Evolutionary conservation across 306 rosid species (phyloP).

Genomic region (Cicer arietinum): DNA sequence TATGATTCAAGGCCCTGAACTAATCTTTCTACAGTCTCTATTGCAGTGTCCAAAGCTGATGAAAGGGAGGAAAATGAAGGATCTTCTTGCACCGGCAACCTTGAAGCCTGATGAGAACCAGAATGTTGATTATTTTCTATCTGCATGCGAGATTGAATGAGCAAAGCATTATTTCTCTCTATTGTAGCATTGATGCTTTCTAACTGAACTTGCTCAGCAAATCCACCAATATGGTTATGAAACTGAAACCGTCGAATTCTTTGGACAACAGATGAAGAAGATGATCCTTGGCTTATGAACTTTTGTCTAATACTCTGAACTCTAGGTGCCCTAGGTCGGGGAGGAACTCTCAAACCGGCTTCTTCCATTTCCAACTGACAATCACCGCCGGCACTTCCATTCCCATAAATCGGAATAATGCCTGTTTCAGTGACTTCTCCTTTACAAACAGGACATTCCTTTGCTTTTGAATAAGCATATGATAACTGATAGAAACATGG

Average conservation of each 20-base stretch:
- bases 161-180: slow-evolving; percentile 46
- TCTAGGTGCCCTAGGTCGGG: slow-evolving; percentile 75
- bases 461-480: slow-evolving; percentile 55
- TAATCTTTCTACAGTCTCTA: slow-evolving; percentile 67
- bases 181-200: slow-evolving; percentile 40
- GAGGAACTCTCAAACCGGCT: slow-evolving; percentile 63
- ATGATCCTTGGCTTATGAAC: slow-evolving; percentile 52
- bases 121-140: slow-evolving; percentile 36
- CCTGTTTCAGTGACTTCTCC: slow-evolving; percentile 77
- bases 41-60: slow-evolving; percentile 68
- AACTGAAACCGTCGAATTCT: slow-evolving; percentile 61
- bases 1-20: slow-evolving; percentile 68
- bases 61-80: slow-evolving; percentile 72
- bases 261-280: slow-evolving; percentile 58
- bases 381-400: slow-evolving; percentile 39
- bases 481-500: slow-evolving; percentile 75
- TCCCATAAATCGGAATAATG: slow-evolving; percentile 75
- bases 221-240: slow-evolving; percentile 50
- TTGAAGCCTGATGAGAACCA: slow-evolving; percentile 54
- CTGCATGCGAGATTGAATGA: slow-evolving; percentile 38
- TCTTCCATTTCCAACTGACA: slow-evolving; percentile 43
- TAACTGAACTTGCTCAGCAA: slow-evolving; percentile 53
- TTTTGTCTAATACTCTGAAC: slow-evolving; percentile 77
- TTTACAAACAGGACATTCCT: slow-evolving; percentile 77
- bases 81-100: slow-evolving; percentile 59